Conservation (phyloP, 2,329 filamentous ascomycete genomes). For the Penicillium digitatum region DNA sequence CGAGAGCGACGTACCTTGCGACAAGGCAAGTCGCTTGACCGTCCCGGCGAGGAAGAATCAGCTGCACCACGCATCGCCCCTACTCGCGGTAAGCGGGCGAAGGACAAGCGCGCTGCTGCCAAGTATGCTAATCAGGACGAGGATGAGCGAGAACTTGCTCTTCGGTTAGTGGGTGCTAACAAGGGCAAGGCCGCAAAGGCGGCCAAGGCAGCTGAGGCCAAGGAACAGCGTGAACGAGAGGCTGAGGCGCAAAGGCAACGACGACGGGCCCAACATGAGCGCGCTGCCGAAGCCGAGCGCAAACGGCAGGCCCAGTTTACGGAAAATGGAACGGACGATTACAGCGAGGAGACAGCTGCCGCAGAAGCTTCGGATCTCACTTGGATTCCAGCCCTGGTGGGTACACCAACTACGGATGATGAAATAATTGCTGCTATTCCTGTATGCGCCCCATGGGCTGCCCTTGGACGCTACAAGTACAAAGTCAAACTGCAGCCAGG, state of each 20-base stretch:
- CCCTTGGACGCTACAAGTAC: constrained; percentile 72
- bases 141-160: constrained; percentile 79
- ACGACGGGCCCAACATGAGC: constrained; percentile 73
- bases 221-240: constrained; percentile 67
- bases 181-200: constrained; percentile 56
- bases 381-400: constrained; percentile 66
- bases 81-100: constrained; percentile 70
- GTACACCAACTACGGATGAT: constrained; percentile 73
- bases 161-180: constrained; percentile 77
- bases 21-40: constrained; percentile 30
- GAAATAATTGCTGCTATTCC: constrained; percentile 62
- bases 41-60: constrained; percentile 16
- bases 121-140: constrained; percentile 96
- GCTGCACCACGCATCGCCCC: constrained; percentile 21
- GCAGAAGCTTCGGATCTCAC: constrained; percentile 48
- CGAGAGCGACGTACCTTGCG: constrained; percentile 44
- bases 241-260: constrained; percentile 68
- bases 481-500: constrained; percentile 94
- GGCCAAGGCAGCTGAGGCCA: constrained; percentile 56
- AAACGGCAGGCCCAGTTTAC: constrained; percentile 71
- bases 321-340: constrained; percentile 60
- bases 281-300: constrained; percentile 59
- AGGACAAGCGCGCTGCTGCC: constrained; percentile 78
- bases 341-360: constrained; percentile 54
- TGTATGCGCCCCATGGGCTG: constrained; percentile 61